Percentiles rank a stretch among this genome's conserved stretches.
Conservation (phyloP, 2,329 filamentous ascomycete genomes). For the Aspergillus sojae region DNA sequence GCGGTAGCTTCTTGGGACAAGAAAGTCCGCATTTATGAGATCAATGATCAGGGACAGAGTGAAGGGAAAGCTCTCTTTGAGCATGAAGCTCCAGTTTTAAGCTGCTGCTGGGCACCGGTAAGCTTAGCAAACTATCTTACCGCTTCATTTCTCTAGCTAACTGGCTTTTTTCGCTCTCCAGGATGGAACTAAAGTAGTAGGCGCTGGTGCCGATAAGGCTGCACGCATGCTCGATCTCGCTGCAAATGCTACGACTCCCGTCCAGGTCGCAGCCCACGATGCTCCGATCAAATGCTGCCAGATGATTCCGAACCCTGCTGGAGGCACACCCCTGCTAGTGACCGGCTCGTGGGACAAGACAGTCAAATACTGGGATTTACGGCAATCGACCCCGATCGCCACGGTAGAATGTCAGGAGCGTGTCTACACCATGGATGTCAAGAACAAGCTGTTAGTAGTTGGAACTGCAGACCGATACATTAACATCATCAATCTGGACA, state of each 20-base stretch:
- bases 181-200: slow-evolving; percentile 89
- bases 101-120: slow-evolving; percentile 87
- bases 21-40: slow-evolving; percentile 96
- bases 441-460: slow-evolving; percentile 83
- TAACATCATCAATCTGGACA: slow-evolving; percentile 87
- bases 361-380: slow-evolving; percentile 60
- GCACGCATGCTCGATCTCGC: slow-evolving; percentile 84
- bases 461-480: slow-evolving; percentile 95
- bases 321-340: slow-evolving; percentile 73
- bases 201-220: slow-evolving; percentile 87
- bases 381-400: slow-evolving; percentile 50
- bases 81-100: slow-evolving; percentile 81
- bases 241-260: slow-evolving; percentile 54
- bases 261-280: slow-evolving; percentile 82
- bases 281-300: slow-evolving; percentile 76
- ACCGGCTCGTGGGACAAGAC: slow-evolving; percentile 72
- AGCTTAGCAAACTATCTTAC: slow-evolving; percentile 28
- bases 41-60: slow-evolving; percentile 74
- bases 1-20: slow-evolving; percentile 96
- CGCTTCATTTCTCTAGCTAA: neutral
- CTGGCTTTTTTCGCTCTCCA: slow-evolving; percentile 41
- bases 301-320: slow-evolving; percentile 68
- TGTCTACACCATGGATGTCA: slow-evolving; percentile 86
- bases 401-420: slow-evolving; percentile 54
- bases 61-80: slow-evolving; percentile 85